Base-by-base conservation (phyloP, 208 protist species). In the Trypanosoma cruzi region DNA sequence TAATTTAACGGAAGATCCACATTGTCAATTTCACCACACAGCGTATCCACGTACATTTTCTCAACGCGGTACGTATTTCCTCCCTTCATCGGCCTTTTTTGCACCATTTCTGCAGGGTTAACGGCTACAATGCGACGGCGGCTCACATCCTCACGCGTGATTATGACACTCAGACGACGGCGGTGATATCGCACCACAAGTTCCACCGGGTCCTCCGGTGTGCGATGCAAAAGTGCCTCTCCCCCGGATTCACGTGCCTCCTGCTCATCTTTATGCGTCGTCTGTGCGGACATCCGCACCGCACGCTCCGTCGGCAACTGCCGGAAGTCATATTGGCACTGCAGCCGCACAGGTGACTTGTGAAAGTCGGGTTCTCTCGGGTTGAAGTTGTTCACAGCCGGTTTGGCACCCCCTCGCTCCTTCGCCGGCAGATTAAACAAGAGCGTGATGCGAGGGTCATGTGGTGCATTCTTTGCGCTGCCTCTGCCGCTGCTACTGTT, bases 151-250 rank as follows among this genome's bases (percentile, higher is more conserved):
- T 93, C 84, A 57, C 88, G 84, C 22, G 67, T 75, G 31, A 94
- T 44, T 5, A 82, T 70, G 0, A 94, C 69, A 32, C 71, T 78
- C 18, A 94, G 77, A 32, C 87, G 85, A 61, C 81, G 72, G 34
- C 86, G 64, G 73, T 94, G 84, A 70, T 94, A 94, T 49, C 85
- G 85, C 42, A 91, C 79, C 8, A 94, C 55, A n/a, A 91, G 71
- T 65, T 94, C 85, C 24, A 89, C 68, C 2, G 88, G 88, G 49
- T 91, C 76, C 56, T 94, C 85, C 40, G 75, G 77, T 34, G 83
- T 81, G 26, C 73, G 64, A 8, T 29, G 62, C 46, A 77, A 52
- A 22, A 75, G 67, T 40, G 72, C 77, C 24, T 73, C 71, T 5
- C 54, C 73, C 10, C 36, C 68, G 18, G 10, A 28, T 11, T 53